Evolutionary conservation across 768 basidiomycete genomes (phyloP), one percentile per base, ranked within the genome.

Genomic region (Sutorius australiensis): DNA sequence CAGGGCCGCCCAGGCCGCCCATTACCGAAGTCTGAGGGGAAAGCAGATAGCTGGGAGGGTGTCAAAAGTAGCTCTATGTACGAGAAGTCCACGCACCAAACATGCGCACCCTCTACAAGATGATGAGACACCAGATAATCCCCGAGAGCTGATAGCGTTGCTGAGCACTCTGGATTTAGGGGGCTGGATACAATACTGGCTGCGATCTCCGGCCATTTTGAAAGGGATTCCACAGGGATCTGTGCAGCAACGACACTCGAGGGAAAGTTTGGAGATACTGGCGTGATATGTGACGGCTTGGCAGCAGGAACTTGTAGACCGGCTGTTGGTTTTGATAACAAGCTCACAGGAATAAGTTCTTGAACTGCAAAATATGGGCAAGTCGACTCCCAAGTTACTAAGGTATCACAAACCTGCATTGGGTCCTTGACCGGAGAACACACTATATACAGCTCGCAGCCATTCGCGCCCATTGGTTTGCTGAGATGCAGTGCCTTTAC

Each of bases 101-200:
- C 82, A 75, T 98, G 95, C 21, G 93, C 92, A 16, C 94, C 93
- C 60, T 94, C 87, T 9, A 82, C 70, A 72, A 89, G 84, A 32
- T 87, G 79, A 59, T 86, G 83, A 5, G 80, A 74, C 13, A 74
- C 66, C n/a, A 99, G 76, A 58, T 82, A 83, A 64, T 95, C 92
- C 36, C 94, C 95, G 1, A 99, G 78, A 13, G 87, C 80, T 28
- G 91, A 89, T 50, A 98, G 65, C 14, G 90, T 84, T 12, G 84
- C 79, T 0, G 87, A 84, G 43, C 83, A 79, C 51, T 94, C 90
- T 0, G 80, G 68, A 48, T 74, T 78, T 59, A 82, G 68, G n/a
- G 83, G 81, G 48, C 83, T 89, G 27, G 86, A 83, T 19, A 92
- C 63, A 49, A 95, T 83, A 77, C 95, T 90, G 12, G 91, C 87